These are phyloP conservation scores for Venustampulla echinocandica DNA, from an alignment of 495 filamentous ascomycete genomes.

Conservation along the genomic window DNA sequence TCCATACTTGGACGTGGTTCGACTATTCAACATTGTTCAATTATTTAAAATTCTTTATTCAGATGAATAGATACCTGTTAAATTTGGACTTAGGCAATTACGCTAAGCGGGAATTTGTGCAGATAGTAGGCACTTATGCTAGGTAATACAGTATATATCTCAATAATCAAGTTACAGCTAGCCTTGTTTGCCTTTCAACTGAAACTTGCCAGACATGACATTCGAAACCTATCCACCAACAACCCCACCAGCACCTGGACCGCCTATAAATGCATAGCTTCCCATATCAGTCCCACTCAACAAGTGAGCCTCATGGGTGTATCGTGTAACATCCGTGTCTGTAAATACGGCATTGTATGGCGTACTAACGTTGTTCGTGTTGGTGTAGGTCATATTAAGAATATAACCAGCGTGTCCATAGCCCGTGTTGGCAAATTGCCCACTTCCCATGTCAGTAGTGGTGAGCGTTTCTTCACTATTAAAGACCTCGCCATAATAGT, in stretches of 20 bases:
- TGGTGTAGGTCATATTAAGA: slow-evolving; percentile 18
- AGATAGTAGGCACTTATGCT: too few species aligned
- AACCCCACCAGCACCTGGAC: slow-evolving; percentile 22
- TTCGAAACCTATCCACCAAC: slow-evolving; percentile 15
- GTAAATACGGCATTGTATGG: slow-evolving; percentile 15
- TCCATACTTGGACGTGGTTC: too few species aligned
- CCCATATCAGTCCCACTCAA: slow-evolving; percentile 14
- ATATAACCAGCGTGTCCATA: slow-evolving; percentile 22
- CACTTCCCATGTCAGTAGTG: slow-evolving; percentile 28
- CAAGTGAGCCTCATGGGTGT: slow-evolving; percentile 10
- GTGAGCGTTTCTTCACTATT: slow-evolving; percentile 18
- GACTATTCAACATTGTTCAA: too few species aligned
- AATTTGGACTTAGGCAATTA: too few species aligned
- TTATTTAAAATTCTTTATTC: too few species aligned
- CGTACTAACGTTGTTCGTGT: neutral
- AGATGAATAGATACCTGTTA: too few species aligned
- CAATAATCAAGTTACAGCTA: too few species aligned
- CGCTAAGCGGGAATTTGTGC: too few species aligned
- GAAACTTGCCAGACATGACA: too few species aligned
- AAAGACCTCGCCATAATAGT: slow-evolving; percentile 26
- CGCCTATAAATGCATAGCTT: slow-evolving; percentile 22
- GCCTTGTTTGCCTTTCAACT: too few species aligned
- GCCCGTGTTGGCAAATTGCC: slow-evolving; percentile 16
- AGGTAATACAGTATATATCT: too few species aligned
- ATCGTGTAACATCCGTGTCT: slow-evolving; percentile 18